phyloP scores from a whole-genome alignment of 179 eudicot genomes.

The Nepenthes alata region DNA sequence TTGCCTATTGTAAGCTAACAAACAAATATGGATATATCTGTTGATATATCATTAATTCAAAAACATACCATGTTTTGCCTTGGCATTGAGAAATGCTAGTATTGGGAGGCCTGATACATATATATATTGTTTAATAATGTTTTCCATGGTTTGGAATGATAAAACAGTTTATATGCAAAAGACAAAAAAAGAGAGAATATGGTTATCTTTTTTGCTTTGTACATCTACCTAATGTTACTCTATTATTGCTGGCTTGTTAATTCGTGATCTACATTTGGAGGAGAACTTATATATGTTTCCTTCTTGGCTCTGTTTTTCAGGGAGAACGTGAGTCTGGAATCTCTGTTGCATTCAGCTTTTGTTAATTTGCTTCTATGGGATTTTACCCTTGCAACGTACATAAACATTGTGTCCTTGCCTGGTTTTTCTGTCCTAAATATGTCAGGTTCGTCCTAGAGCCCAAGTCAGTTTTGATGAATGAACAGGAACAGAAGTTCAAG shows the following conservation, averaged over 20 bases:
- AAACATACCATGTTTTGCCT: no score
- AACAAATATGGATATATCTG: no score
- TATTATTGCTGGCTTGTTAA: not conserved
- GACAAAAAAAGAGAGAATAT: not conserved
- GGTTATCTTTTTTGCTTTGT: not conserved
- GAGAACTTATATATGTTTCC: constrained; percentile 8
- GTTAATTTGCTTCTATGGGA: constrained; percentile 11
- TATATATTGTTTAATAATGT: no score
- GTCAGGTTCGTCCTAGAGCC: constrained; percentile 90
- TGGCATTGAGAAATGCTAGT: no score
- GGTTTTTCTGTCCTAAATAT: constrained; percentile 4
- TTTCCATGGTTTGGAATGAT: no score
- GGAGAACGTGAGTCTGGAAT: constrained; percentile 73
- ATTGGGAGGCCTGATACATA: no score
- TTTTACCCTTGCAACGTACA: not conserved
- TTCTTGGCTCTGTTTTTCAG: constrained; percentile 41
- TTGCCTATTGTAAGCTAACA: no score
- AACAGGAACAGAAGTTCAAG: constrained; percentile 70
- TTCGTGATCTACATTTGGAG: constrained; percentile 2
- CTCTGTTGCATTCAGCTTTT: constrained; percentile 5
- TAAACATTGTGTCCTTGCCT: constrained; percentile 2
- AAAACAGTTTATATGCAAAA: no score
- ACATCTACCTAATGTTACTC: not conserved
- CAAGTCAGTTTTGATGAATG: constrained; percentile 60
- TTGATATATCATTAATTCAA: no score